Evolutionary conservation across 2,329 filamentous ascomycete genomes (phyloP).

Genomic region (Podosphaera aphanis): DNA sequence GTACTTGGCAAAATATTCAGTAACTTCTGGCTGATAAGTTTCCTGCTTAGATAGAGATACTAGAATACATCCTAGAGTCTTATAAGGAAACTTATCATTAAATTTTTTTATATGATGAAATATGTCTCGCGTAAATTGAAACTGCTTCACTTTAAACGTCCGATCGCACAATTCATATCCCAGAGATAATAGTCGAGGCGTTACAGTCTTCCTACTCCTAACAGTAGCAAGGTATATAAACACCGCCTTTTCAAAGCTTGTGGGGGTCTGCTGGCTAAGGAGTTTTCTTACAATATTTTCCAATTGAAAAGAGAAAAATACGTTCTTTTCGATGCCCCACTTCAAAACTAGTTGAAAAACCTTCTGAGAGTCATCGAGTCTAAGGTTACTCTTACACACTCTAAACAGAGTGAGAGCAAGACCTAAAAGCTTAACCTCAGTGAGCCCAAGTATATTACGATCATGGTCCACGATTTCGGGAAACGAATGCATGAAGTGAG

Average conservation of each 20-base stretch:
- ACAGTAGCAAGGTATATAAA: slow-evolving; percentile 9
- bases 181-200: not conserved
- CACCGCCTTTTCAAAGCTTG: slow-evolving; percentile 7
- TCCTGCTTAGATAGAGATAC: not conserved
- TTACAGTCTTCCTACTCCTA: not conserved
- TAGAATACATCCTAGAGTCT: not conserved
- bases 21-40: not conserved
- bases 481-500: not conserved
- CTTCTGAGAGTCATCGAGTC: not conserved
- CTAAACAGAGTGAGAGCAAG: slow-evolving; percentile 1
- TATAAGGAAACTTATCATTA: not conserved
- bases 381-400: not conserved
- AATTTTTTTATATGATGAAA: not conserved
- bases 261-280: not conserved
- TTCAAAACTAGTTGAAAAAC: not conserved
- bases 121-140: not conserved
- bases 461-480: not conserved
- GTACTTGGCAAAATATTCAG: not conserved
- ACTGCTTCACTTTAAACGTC: not conserved
- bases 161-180: not conserved
- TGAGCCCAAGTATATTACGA: not conserved
- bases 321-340: not conserved
- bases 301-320: not conserved
- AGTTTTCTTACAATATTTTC: not conserved
- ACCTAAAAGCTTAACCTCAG: not conserved